phyloP scores from a whole-genome alignment of 768 basidiomycete genomes.

The Butyriboletus loyo region DNA sequence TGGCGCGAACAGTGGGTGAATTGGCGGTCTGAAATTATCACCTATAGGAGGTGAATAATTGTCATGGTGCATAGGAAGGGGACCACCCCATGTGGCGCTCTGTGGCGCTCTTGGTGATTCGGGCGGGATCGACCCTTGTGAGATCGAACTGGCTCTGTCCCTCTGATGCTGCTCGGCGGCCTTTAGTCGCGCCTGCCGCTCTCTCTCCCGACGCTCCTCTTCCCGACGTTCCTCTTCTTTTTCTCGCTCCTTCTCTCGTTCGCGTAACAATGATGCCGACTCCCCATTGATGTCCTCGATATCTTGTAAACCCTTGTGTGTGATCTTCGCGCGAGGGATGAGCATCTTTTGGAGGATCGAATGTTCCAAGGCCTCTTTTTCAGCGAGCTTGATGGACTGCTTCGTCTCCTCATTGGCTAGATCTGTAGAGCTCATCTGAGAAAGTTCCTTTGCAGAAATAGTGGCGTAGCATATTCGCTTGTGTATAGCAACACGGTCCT shows the following conservation, averaged over 20 bases:
- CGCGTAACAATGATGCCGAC: slow-evolving; percentile 31
- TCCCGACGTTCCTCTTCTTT: slow-evolving; percentile 60
- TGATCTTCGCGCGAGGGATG: slow-evolving; percentile 75
- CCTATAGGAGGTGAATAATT: slow-evolving; percentile 24
- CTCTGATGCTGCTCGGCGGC: slow-evolving; percentile 41
- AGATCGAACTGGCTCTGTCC: slow-evolving; percentile 48
- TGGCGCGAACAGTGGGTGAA: slow-evolving; percentile 36
- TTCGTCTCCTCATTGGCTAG: slow-evolving; percentile 85
- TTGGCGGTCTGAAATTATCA: slow-evolving; percentile 26
- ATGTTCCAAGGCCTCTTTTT: slow-evolving; percentile 79
- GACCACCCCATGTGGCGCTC: slow-evolving; percentile 57
- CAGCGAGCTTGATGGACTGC: slow-evolving; percentile 76
- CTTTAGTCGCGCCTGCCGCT: slow-evolving; percentile 61
- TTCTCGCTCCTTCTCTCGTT: slow-evolving; percentile 56
- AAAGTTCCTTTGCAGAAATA: slow-evolving; percentile 69
- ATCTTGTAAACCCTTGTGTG: slow-evolving; percentile 89
- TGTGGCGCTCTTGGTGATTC: slow-evolving; percentile 60
- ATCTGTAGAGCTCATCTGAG: slow-evolving; percentile 85
- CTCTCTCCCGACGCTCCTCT: slow-evolving; percentile 62
- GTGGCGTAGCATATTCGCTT: slow-evolving; percentile 67
- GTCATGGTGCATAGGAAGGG: slow-evolving; percentile 44
- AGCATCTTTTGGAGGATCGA: slow-evolving; percentile 75
- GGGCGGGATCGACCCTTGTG: slow-evolving; percentile 58
- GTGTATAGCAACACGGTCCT: slow-evolving; percentile 76
- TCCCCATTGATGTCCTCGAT: slow-evolving; percentile 78